Base-by-base conservation (phyloP, 2,329 filamentous ascomycete genomes). In the Fusarium piperis region DNA sequence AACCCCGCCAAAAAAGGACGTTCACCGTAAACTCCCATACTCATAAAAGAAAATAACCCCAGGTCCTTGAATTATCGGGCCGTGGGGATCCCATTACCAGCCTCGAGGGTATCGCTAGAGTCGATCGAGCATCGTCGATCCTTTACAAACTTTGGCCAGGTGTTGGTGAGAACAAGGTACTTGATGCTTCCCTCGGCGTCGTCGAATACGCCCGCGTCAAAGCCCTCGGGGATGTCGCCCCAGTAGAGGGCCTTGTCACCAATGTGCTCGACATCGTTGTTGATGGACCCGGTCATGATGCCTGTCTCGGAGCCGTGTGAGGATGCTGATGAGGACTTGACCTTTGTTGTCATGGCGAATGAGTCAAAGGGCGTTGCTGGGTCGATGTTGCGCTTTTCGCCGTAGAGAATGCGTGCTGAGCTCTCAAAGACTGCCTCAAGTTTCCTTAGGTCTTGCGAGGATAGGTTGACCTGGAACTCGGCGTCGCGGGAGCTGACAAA, bases 151-250 rank as follows among this genome's bases (percentile, higher is more conserved):
- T 88, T 89, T 36, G 87, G 87, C 91, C 91, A 93, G 0, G 91
- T 93, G 77, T 92, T 92, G 15, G 90, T 91, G 61, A 92, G 81
- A 3, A 93, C 90, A 9, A 92, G 84, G 67, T 92, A 91, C 79
- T 91, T 92, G 81, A 93, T 88, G 74, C 86, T 88, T 15, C 81
- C 78, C 75, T 91, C 86, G 0, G 90, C 87, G 18, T 83, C 84
- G 72, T 92, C 89, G 72, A 93, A 92, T 6, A 92, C 84, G 0
- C 76, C 77, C 6, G 83, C 80, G 57, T 84, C 82, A 64, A 92
- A 92, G 0, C 72, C 81, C 0, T 80, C 79, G 0, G 89, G 85
- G n/a, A 89, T 84, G 1, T 84, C 82, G 2, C 85, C 85, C 57
- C 77, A 78, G 70, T 81, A 85, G 15, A 79, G 77, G 0, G 79